Evolutionary conservation across 345 rosid genomes (phyloP).

Genomic region (Moricandia moricandioides): DNA sequence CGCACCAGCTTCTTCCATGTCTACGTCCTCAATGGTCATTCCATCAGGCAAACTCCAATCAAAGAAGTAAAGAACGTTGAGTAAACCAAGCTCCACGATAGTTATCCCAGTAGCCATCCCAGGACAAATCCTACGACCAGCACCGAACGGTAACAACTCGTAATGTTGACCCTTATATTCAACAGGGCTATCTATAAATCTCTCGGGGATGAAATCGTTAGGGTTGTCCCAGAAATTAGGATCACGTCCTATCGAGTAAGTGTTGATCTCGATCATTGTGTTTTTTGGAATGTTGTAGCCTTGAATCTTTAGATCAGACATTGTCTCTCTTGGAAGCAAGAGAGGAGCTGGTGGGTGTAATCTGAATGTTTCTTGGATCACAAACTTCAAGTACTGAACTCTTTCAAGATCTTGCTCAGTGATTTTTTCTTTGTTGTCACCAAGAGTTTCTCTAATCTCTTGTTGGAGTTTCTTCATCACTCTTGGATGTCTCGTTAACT

Average conservation of each 20-base stretch:
- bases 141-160: background rate
- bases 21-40: background rate
- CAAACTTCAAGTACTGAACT: background rate
- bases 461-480: background rate
- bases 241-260: background rate
- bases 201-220: background rate
- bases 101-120: constrained; percentile 1
- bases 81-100: background rate
- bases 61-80: background rate
- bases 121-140: background rate
- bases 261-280: constrained; percentile 1
- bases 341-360: background rate
- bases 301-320: background rate
- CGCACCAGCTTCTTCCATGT: constrained; percentile 1
- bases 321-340: background rate
- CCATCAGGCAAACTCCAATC: background rate
- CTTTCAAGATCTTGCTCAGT: background rate
- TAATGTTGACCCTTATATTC: background rate
- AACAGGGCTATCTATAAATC: background rate
- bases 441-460: background rate
- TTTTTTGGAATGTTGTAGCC: background rate
- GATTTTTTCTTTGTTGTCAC: background rate
- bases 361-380: background rate
- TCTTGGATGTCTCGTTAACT: background rate
- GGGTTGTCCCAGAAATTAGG: background rate